Evolutionary conservation across 345 rosid species (phyloP), one percentile per base, ranked within the genome.

Genomic region (Cochlearia excelsa): DNA sequence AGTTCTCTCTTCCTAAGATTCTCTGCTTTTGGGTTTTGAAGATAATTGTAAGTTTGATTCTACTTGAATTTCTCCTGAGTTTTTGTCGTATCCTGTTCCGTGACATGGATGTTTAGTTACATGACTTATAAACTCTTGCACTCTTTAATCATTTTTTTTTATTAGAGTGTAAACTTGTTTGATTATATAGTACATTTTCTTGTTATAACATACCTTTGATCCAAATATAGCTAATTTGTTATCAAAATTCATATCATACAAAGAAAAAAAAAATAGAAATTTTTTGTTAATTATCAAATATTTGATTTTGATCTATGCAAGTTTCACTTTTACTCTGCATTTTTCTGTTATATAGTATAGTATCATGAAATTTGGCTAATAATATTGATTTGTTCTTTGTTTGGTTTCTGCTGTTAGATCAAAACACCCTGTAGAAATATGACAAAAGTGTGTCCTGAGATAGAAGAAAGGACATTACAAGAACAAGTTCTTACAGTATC

Each of bases 401-500:
- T 23, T 47, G 16, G 45, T 11, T 51, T 4, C 9, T 34, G 3
- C 39, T 38, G 30, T 39, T 51, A 31, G 30, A 7, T 48, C 27
- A 2, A n/a, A 51, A 37, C 70, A 64, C 70, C 42, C 50, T 26
- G 6, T 16, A 30, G 3, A 26, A 49, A 7, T 5, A 71, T 71
- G 75, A 71, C 70, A 26, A 71, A 59, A 59, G 75, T 71, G 42
- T 71, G 75, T 65, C 75, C 75, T 59, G 75, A 71, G 26, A 65
- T 47, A 5, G 70, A 65, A 40, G 42, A 71, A 46, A 26, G 2
- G 61, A 58, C 70, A 58, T 26, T 65, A 40, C n/a, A 39, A 26
- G 45, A 57, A 45, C 69, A 77, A 51, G 47, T 76, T 46, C 73
- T 80, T 52, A 76, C 95, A 8, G 97, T 89, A 69, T 93, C 99